A percentile compares a stretch with the other conserved stretches of the same genome.
Conservation (phyloP, 805 yeast species). For the Lipomyces yamanashiensis region DNA sequence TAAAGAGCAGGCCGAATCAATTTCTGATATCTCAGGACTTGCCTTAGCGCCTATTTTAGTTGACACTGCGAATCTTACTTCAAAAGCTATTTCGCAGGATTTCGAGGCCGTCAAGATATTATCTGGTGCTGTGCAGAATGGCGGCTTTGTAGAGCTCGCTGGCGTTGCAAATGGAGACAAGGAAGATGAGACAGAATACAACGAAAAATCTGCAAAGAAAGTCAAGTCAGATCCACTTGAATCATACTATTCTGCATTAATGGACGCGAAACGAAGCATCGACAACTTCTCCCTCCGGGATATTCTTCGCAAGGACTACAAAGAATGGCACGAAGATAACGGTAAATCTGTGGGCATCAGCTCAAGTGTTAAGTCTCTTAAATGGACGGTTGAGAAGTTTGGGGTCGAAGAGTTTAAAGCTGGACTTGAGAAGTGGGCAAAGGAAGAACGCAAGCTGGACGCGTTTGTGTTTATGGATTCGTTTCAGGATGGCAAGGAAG, state of each 20-base stretch:
- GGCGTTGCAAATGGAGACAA: not conserved
- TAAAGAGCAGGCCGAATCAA: conserved; percentile 42
- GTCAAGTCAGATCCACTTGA: conserved; percentile 2
- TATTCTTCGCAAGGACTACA: conserved; percentile 81
- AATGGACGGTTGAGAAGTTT: conserved; percentile 52
- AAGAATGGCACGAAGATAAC: conserved; percentile 58
- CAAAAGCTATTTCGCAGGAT: conserved; percentile 60
- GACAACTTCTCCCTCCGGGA: conserved; percentile 63
- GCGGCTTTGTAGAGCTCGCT: not conserved
- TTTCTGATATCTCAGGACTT: conserved; percentile 48
- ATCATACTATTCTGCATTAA: conserved; percentile 45
- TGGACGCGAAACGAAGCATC: conserved; percentile 63
- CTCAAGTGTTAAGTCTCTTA: conserved; percentile 67
- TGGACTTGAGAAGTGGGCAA: conserved; percentile 44
- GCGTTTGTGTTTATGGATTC: conserved; percentile 57
- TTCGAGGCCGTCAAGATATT: conserved; percentile 51
- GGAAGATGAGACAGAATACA: not conserved
- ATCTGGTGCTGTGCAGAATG: conserved; percentile 5
- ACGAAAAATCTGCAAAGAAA: not conserved
- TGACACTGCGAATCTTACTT: conserved; percentile 73
- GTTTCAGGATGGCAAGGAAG: conserved; percentile 43
- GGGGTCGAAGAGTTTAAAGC: conserved; percentile 38
- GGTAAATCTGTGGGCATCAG: conserved; percentile 67
- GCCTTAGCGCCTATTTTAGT: conserved; percentile 70
- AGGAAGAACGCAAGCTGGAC: conserved; percentile 46